Percentiles rank a stretch among this genome's conserved stretches.
Conservation (phyloP, 805 yeast species). For the Zygoascus ofunaensis region DNA sequence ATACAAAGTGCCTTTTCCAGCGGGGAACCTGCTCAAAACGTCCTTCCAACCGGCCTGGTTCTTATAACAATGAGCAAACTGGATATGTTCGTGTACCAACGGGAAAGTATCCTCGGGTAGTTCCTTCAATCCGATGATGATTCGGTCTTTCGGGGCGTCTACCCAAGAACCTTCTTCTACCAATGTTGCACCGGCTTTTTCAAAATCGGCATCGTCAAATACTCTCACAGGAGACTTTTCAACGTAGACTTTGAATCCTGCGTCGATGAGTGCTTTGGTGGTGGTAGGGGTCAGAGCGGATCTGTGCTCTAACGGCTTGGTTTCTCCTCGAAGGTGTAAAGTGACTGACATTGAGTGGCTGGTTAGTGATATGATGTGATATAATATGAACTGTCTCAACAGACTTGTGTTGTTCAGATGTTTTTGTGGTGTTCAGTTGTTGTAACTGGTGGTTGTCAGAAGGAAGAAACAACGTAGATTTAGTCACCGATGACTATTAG, state of each 20-base stretch:
- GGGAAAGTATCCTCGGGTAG: conserved; percentile 91
- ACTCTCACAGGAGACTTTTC: conserved; percentile 83
- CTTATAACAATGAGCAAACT: conserved; percentile 98
- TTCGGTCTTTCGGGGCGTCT: conserved; percentile 79
- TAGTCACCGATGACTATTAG: too few relatives aligned
- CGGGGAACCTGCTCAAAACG: conserved; percentile 79
- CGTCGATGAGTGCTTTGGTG: conserved; percentile 69
- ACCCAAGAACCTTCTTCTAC: conserved; percentile 95
- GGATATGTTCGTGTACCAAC: conserved; percentile 89
- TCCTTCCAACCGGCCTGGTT: conserved; percentile 96
- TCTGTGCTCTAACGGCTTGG: conserved; percentile 94
- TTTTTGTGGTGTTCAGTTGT: too few relatives aligned
- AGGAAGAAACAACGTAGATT: too few relatives aligned
- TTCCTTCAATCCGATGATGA: conserved; percentile 90
- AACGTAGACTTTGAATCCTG: conserved; percentile 82
- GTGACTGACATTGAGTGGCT: conserved; percentile 33
- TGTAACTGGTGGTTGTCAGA: too few relatives aligned
- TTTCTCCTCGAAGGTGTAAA: conserved; percentile 90
- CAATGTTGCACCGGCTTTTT: conserved; percentile 66
- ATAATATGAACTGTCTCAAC: background rate
- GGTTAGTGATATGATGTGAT: background rate
- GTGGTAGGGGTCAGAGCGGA: conserved; percentile 94
- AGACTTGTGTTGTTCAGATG: too few relatives aligned
- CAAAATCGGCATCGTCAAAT: conserved; percentile 69
- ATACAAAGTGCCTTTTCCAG: conserved; percentile 82